Conservation (phyloP, 306 rosid species). For the Sphenostylis stenocarpa region DNA sequence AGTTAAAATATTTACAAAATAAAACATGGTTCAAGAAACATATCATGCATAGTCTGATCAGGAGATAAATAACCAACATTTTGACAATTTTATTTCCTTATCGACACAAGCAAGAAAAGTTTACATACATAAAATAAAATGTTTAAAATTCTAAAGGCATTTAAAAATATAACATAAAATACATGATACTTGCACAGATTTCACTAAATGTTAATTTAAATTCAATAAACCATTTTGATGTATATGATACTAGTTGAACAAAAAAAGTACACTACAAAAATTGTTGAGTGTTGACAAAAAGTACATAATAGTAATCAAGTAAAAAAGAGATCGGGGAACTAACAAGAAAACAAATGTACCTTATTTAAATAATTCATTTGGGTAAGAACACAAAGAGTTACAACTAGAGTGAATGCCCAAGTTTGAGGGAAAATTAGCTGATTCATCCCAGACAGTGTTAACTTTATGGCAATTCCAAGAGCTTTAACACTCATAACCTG, state of each 20-base stretch:
- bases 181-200: slow-evolving; percentile 20
- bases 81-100: slow-evolving; percentile 27
- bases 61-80: background rate
- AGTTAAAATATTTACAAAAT: background rate
- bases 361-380: slow-evolving; percentile 99
- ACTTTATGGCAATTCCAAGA: slow-evolving; percentile 94
- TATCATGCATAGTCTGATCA: slow-evolving; percentile 9
- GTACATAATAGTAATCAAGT: background rate
- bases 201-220: background rate
- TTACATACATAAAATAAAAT: background rate
- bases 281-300: background rate
- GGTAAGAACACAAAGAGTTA: slow-evolving; percentile 82
- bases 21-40: slow-evolving; percentile 17
- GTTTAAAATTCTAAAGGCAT: slow-evolving; percentile 7
- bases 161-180: slow-evolving; percentile 16
- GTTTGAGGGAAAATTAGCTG: slow-evolving; percentile 94
- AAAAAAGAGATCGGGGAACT: slow-evolving; percentile 15
- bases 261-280: background rate
- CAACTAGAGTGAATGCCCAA: slow-evolving; percentile 86
- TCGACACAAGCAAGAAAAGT: slow-evolving; percentile 14
- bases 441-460: slow-evolving; percentile 91
- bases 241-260: background rate
- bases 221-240: background rate
- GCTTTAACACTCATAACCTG: slow-evolving; percentile 99
- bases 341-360: slow-evolving; percentile 48